Percentiles rank a stretch among this genome's conserved stretches.
These are phyloP conservation scores for Nemophila menziesii DNA, from an alignment of 257 asterid species.

Conservation along the genomic window DNA sequence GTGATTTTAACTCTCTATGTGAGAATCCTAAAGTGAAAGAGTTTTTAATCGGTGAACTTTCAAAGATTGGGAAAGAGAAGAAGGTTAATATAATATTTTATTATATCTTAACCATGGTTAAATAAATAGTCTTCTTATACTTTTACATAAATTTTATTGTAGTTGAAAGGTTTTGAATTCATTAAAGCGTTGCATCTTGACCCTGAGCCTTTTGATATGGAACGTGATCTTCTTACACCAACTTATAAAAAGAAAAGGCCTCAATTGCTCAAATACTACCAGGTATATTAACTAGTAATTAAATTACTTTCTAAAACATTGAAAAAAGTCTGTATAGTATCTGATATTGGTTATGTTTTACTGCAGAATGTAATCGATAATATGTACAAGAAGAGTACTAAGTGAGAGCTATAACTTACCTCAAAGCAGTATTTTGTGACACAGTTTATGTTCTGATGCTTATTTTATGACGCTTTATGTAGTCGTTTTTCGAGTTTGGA, in stretches of 20 bases:
- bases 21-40: slow-evolving; percentile 51
- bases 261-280: slow-evolving; percentile 74
- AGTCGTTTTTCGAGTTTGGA: slow-evolving; percentile 2
- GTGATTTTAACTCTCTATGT: slow-evolving; percentile 58
- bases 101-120: not conserved
- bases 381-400: slow-evolving; percentile 61
- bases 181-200: slow-evolving; percentile 86
- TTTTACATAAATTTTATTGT: slow-evolving; percentile 14
- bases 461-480: too few species aligned
- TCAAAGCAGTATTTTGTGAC: too few species aligned
- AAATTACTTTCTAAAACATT: too few species aligned
- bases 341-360: not conserved
- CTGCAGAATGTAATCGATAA: slow-evolving; percentile 51
- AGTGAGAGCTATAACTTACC: too few species aligned
- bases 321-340: not conserved
- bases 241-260: slow-evolving; percentile 94
- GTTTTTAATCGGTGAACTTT: slow-evolving; percentile 56
- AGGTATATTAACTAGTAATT: too few species aligned
- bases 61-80: slow-evolving; percentile 59
- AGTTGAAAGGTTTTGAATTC: slow-evolving; percentile 89
- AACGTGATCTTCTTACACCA: slow-evolving; percentile 88
- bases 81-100: slow-evolving; percentile 31
- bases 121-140: not conserved
- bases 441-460: too few species aligned
- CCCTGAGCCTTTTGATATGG: slow-evolving; percentile 88